These are phyloP conservation scores for Quillaja saponaria DNA, from an alignment of 306 rosid species.

Conservation along the genomic window DNA sequence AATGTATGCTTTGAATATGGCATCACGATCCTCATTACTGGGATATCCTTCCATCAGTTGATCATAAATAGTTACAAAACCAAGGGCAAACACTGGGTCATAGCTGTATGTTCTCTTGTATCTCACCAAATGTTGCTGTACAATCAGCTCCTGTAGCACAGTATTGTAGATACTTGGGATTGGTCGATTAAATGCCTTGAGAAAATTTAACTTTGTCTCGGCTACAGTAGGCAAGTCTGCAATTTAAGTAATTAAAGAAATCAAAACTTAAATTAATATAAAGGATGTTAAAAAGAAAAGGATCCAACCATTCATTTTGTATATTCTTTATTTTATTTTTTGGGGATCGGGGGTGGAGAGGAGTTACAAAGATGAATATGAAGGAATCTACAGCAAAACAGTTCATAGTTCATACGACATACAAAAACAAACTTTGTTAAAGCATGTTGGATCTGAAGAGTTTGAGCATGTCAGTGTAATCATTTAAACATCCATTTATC, in stretches of 20 bases:
- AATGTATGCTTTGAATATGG: constrained; percentile 84
- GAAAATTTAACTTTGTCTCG: constrained; percentile 80
- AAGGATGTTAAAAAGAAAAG: too few relatives aligned
- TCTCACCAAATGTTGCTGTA: constrained; percentile 91
- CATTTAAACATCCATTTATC: constrained; percentile 2
- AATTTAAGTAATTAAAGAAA: constrained; percentile 36
- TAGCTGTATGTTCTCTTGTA: constrained; percentile 83
- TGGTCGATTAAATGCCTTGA: constrained; percentile 82
- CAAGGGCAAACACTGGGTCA: constrained; percentile 92
- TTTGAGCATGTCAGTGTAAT: background rate
- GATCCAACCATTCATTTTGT: background rate
- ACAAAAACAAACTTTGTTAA: background rate
- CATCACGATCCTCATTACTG: constrained; percentile 79
- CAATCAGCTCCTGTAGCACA: constrained; percentile 92
- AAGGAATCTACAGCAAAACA: constrained; percentile 11
- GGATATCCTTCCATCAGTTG: constrained; percentile 99
- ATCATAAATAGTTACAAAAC: constrained; percentile 88
- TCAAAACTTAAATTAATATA: constrained; percentile 26
- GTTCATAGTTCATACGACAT: constrained; percentile 6
- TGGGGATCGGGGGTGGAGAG: background rate
- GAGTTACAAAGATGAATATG: background rate
- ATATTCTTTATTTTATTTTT: constrained; percentile 1
- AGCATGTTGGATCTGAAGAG: constrained; percentile 1
- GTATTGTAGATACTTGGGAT: constrained; percentile 89
- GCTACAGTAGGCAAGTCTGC: constrained; percentile 85